Conservation (phyloP, 306 rosid genomes). For the Hylodesmum podocarpum region DNA sequence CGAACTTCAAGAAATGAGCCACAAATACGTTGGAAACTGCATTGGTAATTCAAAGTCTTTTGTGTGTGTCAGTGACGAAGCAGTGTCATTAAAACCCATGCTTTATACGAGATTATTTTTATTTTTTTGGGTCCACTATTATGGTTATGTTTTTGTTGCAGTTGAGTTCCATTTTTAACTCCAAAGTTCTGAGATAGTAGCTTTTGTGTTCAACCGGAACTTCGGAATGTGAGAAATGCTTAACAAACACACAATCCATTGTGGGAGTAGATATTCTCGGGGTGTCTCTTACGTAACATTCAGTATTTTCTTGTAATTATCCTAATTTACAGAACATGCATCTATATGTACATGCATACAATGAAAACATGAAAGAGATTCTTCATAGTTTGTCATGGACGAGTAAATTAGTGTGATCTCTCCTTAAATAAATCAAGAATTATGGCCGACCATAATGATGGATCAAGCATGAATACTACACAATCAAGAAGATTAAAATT, state of each 20-base stretch:
- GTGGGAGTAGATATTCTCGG: neutral
- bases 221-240: too few species aligned
- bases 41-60: neutral
- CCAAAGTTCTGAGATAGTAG: too few species aligned
- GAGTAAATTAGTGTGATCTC: neutral
- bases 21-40: neutral
- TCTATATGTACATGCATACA: neutral
- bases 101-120: neutral
- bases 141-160: too few species aligned
- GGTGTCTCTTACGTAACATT: neutral
- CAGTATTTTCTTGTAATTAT: neutral
- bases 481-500: neutral
- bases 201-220: too few species aligned
- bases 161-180: too few species aligned
- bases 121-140: neutral
- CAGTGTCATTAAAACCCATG: neutral
- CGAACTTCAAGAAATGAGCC: neutral
- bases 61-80: conserved; percentile 2
- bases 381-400: neutral
- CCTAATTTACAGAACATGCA: neutral
- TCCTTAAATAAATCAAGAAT: neutral
- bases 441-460: neutral
- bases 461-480: conserved; percentile 19
- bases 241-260: too few species aligned
- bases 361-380: neutral